phyloP scores from a whole-genome alignment of 1,139 yeast genomes.

The Hansenula lynferdii region DNA sequence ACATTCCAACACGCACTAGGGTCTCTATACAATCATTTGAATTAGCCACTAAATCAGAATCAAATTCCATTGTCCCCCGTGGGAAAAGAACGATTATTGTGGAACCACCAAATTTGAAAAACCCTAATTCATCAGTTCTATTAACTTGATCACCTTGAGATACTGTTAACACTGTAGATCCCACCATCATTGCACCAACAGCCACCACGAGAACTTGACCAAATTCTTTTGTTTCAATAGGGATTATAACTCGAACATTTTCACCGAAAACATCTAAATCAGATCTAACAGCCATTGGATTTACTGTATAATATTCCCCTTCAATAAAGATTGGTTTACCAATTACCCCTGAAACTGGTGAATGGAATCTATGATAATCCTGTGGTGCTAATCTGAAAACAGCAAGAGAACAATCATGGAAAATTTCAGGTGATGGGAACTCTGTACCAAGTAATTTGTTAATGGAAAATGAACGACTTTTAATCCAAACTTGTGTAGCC shows the following conservation, averaged over 20 bases:
- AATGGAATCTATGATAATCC: slow-evolving; percentile 92
- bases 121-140: slow-evolving; percentile 85
- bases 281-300: slow-evolving; percentile 94
- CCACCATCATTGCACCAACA: slow-evolving; percentile 99
- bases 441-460: slow-evolving; percentile 53
- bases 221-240: slow-evolving; percentile 67
- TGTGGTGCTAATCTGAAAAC: slow-evolving; percentile 93
- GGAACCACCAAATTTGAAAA: slow-evolving; percentile 94
- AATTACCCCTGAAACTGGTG: slow-evolving; percentile 73
- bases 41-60: slow-evolving; percentile 66
- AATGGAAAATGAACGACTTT: slow-evolving; percentile 74
- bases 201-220: slow-evolving; percentile 77
- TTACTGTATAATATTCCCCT: slow-evolving; percentile 94
- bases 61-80: slow-evolving; percentile 44
- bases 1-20: slow-evolving; percentile 83
- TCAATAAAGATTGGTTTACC: slow-evolving; percentile 64
- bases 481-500: slow-evolving; percentile 86
- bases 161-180: slow-evolving; percentile 76
- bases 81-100: slow-evolving; percentile 66
- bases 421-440: slow-evolving; percentile 31
- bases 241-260: slow-evolving; percentile 72
- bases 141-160: slow-evolving; percentile 50
- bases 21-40: slow-evolving; percentile 75
- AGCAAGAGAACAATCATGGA: slow-evolving; percentile 58
- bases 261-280: slow-evolving; percentile 91